phyloP scores from a whole-genome alignment of 305 asterid species.

The Ilex paraguariensis region DNA sequence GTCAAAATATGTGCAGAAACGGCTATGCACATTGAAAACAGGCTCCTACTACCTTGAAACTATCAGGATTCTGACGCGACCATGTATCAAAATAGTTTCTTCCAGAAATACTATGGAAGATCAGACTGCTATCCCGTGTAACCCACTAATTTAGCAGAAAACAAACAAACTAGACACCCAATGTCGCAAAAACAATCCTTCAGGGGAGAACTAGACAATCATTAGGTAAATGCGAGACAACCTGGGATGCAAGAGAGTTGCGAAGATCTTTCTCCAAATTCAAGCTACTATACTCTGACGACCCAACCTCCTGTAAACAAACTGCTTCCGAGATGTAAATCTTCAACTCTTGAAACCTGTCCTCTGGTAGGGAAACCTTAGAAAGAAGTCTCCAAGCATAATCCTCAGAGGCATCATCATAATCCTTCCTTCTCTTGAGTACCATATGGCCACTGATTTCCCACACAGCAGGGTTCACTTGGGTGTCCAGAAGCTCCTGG shows the following conservation, averaged over 20 bases:
- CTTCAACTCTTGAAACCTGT: constrained; percentile 42
- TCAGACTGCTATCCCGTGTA: too few relatives aligned
- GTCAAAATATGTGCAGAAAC: too few relatives aligned
- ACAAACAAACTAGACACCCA: too few relatives aligned
- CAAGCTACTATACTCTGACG: background rate
- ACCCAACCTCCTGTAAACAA: constrained; percentile 14
- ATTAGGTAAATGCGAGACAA: constrained; percentile 28
- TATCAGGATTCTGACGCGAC: too few relatives aligned
- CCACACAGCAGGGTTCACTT: constrained; percentile 76
- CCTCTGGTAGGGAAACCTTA: constrained; percentile 46
- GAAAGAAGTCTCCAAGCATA: constrained; percentile 52
- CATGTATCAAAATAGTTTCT: too few relatives aligned
- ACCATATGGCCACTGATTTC: constrained; percentile 74
- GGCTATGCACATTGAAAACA: too few relatives aligned
- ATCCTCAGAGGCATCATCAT: constrained; percentile 53
- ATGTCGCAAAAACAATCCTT: background rate
- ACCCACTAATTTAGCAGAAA: too few relatives aligned
- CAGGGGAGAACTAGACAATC: constrained; percentile 41
- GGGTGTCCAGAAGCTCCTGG: constrained; percentile 46
- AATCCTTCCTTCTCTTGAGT: constrained; percentile 53
- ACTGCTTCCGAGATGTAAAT: constrained; percentile 32
- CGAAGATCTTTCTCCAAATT: constrained; percentile 16
- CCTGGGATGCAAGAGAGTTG: constrained; percentile 26
- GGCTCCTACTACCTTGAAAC: too few relatives aligned
- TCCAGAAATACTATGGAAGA: too few relatives aligned